phyloP scores from a whole-genome alignment of 768 basidiomycete species.

The Amyloporia xantha region DNA sequence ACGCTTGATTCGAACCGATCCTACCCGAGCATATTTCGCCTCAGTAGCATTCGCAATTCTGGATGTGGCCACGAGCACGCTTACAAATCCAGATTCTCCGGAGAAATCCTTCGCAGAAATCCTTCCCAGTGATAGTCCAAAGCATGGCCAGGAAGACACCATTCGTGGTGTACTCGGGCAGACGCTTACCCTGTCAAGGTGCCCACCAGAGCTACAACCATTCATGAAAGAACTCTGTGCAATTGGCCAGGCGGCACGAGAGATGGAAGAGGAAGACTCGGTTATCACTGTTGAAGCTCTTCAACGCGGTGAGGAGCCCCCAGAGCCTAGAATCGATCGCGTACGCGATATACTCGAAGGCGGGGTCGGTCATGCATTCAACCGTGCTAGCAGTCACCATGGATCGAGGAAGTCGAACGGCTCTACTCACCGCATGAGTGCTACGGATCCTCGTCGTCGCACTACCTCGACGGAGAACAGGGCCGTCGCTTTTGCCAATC shows the following conservation, averaged over 20 bases:
- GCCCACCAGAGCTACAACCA: constrained; percentile 57
- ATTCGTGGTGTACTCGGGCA: constrained; percentile 49
- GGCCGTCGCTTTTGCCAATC: constrained; percentile 70
- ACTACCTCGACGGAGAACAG: constrained; percentile 39
- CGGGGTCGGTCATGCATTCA: constrained; percentile 17
- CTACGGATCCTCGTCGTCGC: constrained; percentile 18
- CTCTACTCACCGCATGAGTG: neutral
- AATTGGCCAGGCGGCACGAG: constrained; percentile 9
- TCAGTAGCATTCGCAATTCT: constrained; percentile 70
- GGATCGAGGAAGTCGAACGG: neutral
- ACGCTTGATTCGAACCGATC: constrained; percentile 50
- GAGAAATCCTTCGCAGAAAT: constrained; percentile 11
- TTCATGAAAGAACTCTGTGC: constrained; percentile 39
- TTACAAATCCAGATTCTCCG: constrained; percentile 37
- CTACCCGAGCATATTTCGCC: constrained; percentile 73
- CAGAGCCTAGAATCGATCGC: constrained; percentile 17
- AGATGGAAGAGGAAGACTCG: constrained; percentile 15
- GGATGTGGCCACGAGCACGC: constrained; percentile 48
- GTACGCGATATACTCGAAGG: constrained; percentile 16
- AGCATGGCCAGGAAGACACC: constrained; percentile 6
- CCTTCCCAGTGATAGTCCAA: constrained; percentile 2
- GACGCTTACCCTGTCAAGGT: constrained; percentile 49
- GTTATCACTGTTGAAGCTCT: constrained; percentile 12
- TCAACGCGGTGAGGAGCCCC: constrained; percentile 12
- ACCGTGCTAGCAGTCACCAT: neutral